Percentiles rank a stretch among this genome's conserved stretches.
These are phyloP conservation scores for Acer yangbiense DNA, from an alignment of 345 rosid genomes.

Conservation along the genomic window DNA sequence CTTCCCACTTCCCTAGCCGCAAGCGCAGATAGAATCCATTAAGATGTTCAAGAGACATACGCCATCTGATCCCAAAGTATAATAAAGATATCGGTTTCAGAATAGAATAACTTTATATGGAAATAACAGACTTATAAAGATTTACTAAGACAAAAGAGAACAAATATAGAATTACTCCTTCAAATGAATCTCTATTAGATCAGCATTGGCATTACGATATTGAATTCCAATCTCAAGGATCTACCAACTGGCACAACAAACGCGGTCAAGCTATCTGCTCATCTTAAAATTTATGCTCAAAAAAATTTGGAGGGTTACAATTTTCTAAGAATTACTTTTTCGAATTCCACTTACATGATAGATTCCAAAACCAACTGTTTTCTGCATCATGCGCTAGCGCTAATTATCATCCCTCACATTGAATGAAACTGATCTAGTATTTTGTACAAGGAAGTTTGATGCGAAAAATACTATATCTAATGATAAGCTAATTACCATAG, in stretches of 20 bases:
- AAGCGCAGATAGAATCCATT: constrained; percentile 80
- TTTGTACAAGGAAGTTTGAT: neutral
- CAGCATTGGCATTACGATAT: neutral
- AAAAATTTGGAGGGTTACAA: neutral
- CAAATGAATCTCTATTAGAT: neutral
- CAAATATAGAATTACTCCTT: neutral
- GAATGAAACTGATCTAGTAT: neutral
- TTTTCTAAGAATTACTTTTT: neutral
- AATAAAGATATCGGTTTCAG: neutral
- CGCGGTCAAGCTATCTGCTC: neutral
- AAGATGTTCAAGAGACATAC: constrained; percentile 48
- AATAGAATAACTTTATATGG: neutral
- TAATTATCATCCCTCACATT: neutral
- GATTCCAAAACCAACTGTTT: no score
- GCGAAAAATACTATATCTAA: neutral
- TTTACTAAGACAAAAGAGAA: neutral
- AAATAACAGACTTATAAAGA: neutral
- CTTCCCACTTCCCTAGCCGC: constrained; percentile 81
- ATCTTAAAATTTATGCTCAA: neutral
- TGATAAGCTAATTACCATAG: neutral
- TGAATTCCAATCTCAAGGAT: neutral
- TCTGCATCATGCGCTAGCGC: neutral
- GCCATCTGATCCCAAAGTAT: constrained; percentile 46
- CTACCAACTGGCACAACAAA: neutral
- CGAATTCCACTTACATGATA: no score